These are phyloP conservation scores for Podila clonocystis DNA, from an alignment of 192 early-diverging fungal genomes.

Conservation along the genomic window DNA sequence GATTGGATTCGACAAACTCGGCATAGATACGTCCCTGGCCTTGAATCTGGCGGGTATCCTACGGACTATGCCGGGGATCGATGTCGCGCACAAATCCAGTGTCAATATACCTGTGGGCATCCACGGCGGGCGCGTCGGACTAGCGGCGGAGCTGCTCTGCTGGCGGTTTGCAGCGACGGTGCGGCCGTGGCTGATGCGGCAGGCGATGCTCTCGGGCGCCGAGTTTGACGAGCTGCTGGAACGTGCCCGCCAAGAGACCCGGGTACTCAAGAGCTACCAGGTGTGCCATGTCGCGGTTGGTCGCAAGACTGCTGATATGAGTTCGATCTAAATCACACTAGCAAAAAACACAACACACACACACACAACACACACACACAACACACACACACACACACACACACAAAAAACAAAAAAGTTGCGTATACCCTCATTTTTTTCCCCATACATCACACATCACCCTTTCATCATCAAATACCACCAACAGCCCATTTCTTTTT, in stretches of 20 bases:
- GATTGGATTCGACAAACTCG: conserved; percentile 47
- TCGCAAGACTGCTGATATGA: conserved; percentile 17
- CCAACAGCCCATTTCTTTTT: background rate
- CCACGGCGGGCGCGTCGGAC: conserved; percentile 37
- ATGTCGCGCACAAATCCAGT: conserved; percentile 33
- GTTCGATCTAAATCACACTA: background rate
- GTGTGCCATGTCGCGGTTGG: conserved; percentile 42
- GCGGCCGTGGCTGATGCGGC: conserved; percentile 46
- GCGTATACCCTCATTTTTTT: background rate
- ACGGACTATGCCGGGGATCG: conserved; percentile 39
- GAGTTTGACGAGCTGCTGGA: conserved; percentile 47
- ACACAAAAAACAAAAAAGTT: background rate
- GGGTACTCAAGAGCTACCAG: conserved; percentile 45
- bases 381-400: background rate
- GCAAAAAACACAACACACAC: background rate
- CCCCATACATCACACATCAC: background rate
- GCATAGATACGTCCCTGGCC: conserved; percentile 43
- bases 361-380: background rate
- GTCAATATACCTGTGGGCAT: conserved; percentile 47
- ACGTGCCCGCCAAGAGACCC: conserved; percentile 33
- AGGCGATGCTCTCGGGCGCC: conserved; percentile 44
- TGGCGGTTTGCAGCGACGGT: conserved; percentile 34
- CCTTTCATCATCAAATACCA: no score
- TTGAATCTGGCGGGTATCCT: conserved; percentile 48
- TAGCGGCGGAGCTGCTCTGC: conserved; percentile 32